Conservation (phyloP, 352 stramenopile species). For the Globisporangium recalcitrans region DNA sequence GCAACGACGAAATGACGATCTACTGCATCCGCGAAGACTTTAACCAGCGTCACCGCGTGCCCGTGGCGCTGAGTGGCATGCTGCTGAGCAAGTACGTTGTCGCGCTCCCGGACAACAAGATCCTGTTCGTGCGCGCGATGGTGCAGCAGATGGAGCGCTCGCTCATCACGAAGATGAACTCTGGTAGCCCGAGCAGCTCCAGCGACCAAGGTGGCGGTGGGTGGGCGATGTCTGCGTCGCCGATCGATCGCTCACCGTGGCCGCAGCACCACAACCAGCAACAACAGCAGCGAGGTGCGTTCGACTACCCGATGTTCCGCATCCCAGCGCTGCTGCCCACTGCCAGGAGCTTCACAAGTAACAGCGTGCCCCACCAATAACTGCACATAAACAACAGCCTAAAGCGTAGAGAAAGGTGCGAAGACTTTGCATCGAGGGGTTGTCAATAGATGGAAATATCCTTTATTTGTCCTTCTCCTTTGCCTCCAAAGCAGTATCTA, state of each 20-base stretch:
- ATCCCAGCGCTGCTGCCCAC: constrained; percentile 32
- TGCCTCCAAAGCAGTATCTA: not conserved
- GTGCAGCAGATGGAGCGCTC: constrained; percentile 82
- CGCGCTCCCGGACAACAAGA: constrained; percentile 61
- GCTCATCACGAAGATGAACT: constrained; percentile 61
- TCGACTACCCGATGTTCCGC: constrained; percentile 68
- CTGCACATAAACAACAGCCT: not conserved
- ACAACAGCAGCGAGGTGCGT: constrained; percentile 23
- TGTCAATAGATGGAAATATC: not conserved
- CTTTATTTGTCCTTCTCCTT: not conserved
- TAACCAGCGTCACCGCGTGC: constrained; percentile 10
- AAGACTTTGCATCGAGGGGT: not conserved
- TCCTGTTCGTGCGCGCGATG: constrained; percentile 81
- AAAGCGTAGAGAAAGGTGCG: not conserved
- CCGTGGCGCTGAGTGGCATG: constrained; percentile 44
- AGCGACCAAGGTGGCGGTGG: constrained; percentile 10
- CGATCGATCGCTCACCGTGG: constrained; percentile 41
- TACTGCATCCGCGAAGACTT: constrained; percentile 82
- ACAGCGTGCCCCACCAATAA: constrained; percentile 1
- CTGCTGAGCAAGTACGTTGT: constrained; percentile 76
- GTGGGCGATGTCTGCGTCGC: constrained; percentile 30
- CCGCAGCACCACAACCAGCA: constrained; percentile 28
- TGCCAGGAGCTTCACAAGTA: constrained; percentile 22
- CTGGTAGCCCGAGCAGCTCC: constrained; percentile 11
- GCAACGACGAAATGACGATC: constrained; percentile 31